Evolutionary conservation across 805 yeast genomes (phyloP), one percentile per base, ranked within the genome.

Genomic region (Metschnikowia arizonensis): DNA sequence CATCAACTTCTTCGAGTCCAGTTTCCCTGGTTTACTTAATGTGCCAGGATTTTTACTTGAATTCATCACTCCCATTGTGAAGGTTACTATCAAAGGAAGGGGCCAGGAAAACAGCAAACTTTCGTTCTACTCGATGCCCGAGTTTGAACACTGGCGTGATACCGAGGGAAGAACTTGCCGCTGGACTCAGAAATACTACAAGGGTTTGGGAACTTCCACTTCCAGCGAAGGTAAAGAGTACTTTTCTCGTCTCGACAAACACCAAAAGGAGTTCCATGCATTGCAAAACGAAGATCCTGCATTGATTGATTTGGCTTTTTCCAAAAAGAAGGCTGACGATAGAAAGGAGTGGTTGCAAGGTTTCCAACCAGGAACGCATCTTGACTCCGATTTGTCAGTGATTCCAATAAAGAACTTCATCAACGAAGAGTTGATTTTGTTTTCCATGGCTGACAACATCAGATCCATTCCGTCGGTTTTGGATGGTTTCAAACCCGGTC

Each of bases 401-500:
- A 90, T 93, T 54, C 97, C 97, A 2, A 91, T 93, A 50, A 77
- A 88, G 47, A 97, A 91, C 45, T 93, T 93, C 60, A 91, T 93
- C 63, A 90, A 93, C 67, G 88, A 93, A 62, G 99, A 93, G 63
- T 77, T 93, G 57, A 93, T 95, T 64, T 72, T 93, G 36, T 95
- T 91, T 63, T 88, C 97, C 14, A 85, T 93, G 87, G 97, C 98
- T 2, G 99, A 93, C 66, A 90, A 93, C 57, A 79, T 90, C 39
- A 81, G 99, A 64, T 93, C 98, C 0, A 88, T 93, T 59, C 99
- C 99, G 1, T 86, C 89, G 6, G 86, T 88, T 0, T 69, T 91
- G 57, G 99, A 93, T 69, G 99, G 99, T 0, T 80, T 93, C 53
- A 93, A 93, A 64, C 99, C 99, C 1, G 96, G 96, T 48, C 99